These are phyloP conservation scores for Cyclotella kingstonii DNA, from an alignment of 108 stramenopile species.

Conservation along the genomic window DNA sequence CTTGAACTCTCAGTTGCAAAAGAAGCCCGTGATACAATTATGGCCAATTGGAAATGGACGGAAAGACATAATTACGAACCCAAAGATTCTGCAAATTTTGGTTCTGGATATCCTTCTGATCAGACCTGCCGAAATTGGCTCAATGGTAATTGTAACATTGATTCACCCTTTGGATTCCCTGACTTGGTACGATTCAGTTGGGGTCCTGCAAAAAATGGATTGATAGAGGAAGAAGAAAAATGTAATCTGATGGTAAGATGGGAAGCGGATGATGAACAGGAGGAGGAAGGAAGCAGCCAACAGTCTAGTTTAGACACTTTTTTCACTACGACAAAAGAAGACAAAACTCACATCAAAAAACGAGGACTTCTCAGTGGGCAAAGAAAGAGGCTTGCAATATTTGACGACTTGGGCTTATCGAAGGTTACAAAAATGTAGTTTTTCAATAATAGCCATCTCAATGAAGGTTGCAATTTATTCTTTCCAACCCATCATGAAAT, in stretches of 20 bases:
- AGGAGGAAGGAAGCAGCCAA: conserved; percentile 42
- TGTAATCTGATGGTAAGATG: conserved; percentile 35
- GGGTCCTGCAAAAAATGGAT: conserved; percentile 61
- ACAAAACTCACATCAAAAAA: conserved; percentile 1
- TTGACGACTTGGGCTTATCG: conserved; percentile 36
- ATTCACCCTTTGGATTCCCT: conserved; percentile 75
- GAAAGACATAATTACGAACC: conserved; percentile 39
- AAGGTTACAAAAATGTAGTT: conserved; percentile 24
- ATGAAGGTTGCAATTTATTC: too few relatives aligned
- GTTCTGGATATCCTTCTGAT: conserved; percentile 78
- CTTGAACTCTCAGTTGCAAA: conserved; percentile 64
- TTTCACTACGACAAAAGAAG: conserved; percentile 25
- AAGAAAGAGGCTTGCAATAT: conserved; percentile 39
- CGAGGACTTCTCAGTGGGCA: neutral
- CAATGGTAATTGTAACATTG: conserved; percentile 42
- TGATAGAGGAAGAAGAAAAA: conserved; percentile 42
- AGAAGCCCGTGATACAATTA: conserved; percentile 70
- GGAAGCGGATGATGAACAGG: conserved; percentile 66
- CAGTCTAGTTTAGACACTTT: conserved; percentile 41
- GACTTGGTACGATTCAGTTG: conserved; percentile 79
- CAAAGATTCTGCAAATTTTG: conserved; percentile 34
- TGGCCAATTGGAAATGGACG: conserved; percentile 59
- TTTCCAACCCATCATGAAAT: too few relatives aligned
- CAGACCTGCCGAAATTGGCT: conserved; percentile 77
- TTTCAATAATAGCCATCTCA: too few relatives aligned